Conservation (phyloP, 495 filamentous ascomycete species). For the Penicillium cataractarum region DNA sequence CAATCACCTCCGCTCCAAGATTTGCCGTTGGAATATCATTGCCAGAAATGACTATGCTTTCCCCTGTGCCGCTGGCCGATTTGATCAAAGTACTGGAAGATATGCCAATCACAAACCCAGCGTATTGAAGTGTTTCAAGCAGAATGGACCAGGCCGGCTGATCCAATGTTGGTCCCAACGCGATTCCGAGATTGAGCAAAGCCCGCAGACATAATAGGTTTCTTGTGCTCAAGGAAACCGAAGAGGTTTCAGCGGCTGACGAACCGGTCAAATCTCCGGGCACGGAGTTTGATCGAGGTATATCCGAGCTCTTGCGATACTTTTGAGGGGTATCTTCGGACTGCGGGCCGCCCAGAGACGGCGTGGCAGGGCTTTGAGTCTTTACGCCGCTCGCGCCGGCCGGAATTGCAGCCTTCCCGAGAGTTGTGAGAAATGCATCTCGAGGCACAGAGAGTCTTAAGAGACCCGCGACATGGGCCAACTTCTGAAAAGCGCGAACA, state of each 20-base stretch:
- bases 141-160: conserved; percentile 83
- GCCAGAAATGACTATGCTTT: conserved; percentile 29
- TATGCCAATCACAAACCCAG: conserved; percentile 79
- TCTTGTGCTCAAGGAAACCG: conserved; percentile 72
- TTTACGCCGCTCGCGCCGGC: conserved; percentile 61
- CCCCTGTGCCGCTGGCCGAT: conserved; percentile 33
- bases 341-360: conserved; percentile 22
- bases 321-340: conserved; percentile 30
- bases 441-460: conserved; percentile 81
- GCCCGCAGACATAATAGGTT: conserved; percentile 90
- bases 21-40: conserved; percentile 59
- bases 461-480: conserved; percentile 92
- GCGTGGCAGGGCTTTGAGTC: conserved; percentile 24
- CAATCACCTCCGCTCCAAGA: conserved; percentile 76
- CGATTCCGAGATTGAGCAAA: conserved; percentile 91
- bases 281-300: conserved; percentile 22
- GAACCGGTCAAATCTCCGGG: conserved; percentile 26
- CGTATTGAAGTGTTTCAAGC: conserved; percentile 87
- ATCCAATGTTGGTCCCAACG: conserved; percentile 83
- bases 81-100: conserved; percentile 43
- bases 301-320: conserved; percentile 46
- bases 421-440: conserved; percentile 91
- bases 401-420: conserved; percentile 90
- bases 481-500: conserved; percentile 93
- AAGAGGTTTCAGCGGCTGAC: conserved; percentile 25